A percentile compares a stretch with the other conserved stretches of the same genome.
phyloP scores from a whole-genome alignment of 163 green algal species.

The Prototheca wickerhamii region DNA sequence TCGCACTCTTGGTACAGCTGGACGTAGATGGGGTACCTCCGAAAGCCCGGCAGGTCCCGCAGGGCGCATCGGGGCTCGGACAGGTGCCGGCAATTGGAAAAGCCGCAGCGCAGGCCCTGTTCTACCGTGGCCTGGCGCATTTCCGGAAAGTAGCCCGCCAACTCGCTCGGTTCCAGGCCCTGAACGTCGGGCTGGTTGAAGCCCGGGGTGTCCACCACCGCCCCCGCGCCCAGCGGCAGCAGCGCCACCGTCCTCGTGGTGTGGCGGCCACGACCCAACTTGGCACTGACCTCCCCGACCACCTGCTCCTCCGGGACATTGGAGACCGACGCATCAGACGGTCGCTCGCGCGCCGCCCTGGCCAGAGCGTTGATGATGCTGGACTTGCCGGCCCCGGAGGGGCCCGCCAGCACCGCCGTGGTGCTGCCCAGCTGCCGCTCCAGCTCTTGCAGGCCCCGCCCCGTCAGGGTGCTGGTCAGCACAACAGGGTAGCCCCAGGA shows the following conservation, averaged over 20 bases:
- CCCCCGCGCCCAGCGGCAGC: constrained; percentile 58
- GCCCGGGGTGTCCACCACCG: constrained; percentile 80
- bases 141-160: constrained; percentile 53
- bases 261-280: constrained; percentile 73
- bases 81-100: constrained; percentile 79
- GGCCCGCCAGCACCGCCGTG: constrained; percentile 74
- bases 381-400: constrained; percentile 88
- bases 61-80: constrained; percentile 44
- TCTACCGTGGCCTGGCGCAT: constrained; percentile 24
- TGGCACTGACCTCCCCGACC: background rate
- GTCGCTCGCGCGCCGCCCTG: background rate
- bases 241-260: constrained; percentile 76
- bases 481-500: constrained; percentile 75
- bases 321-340: background rate
- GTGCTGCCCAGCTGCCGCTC: constrained; percentile 34
- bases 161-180: constrained; percentile 13
- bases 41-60: background rate
- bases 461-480: constrained; percentile 55
- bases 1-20: background rate
- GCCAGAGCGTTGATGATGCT: constrained; percentile 87
- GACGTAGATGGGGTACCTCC: background rate
- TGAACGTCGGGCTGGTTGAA: constrained; percentile 60
- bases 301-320: background rate
- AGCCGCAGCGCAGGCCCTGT: constrained; percentile 39
- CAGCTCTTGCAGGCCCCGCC: constrained; percentile 52